A percentile compares a stretch with the other conserved stretches of the same genome.
phyloP scores from a whole-genome alignment of 192 early-diverging fungal species.

The Coemansia sp. region DNA sequence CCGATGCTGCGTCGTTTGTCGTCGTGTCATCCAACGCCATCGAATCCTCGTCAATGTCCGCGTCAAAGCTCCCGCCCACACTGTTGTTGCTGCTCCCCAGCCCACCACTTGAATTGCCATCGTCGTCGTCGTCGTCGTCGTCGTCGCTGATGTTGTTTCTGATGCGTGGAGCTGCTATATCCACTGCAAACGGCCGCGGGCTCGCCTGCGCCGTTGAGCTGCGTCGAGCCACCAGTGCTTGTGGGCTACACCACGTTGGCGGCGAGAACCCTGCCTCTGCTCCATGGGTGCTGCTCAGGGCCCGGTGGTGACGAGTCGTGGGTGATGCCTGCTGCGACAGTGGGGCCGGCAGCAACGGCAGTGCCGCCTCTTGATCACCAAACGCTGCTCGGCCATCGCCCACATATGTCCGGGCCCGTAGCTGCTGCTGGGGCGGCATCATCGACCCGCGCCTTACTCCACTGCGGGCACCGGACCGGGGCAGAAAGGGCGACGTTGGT shows the following conservation, averaged over 20 bases:
- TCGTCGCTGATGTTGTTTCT: constrained; percentile 16
- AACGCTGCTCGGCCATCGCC: background rate
- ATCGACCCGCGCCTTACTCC: background rate
- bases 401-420: background rate
- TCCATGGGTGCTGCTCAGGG: background rate
- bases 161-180: too few relatives aligned
- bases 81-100: background rate
- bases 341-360: constrained; percentile 2
- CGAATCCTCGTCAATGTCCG: constrained; percentile 12
- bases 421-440: background rate
- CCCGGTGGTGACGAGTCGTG: too few relatives aligned
- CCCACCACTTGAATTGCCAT: constrained; percentile 5
- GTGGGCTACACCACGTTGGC: constrained; percentile 2
- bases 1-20: constrained; percentile 1
- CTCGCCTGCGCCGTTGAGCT: constrained; percentile 17
- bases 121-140: constrained; percentile 29
- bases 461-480: background rate
- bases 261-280: background rate
- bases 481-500: constrained; percentile 27
- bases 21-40: constrained; percentile 11
- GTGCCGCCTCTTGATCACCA: constrained; percentile 1
- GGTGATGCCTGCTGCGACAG: constrained; percentile 1
- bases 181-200: too few relatives aligned
- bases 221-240: constrained; percentile 6
- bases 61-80: constrained; percentile 2